Conservation (phyloP, 768 basidiomycete genomes). For the Clitopilus passeckerianus region DNA sequence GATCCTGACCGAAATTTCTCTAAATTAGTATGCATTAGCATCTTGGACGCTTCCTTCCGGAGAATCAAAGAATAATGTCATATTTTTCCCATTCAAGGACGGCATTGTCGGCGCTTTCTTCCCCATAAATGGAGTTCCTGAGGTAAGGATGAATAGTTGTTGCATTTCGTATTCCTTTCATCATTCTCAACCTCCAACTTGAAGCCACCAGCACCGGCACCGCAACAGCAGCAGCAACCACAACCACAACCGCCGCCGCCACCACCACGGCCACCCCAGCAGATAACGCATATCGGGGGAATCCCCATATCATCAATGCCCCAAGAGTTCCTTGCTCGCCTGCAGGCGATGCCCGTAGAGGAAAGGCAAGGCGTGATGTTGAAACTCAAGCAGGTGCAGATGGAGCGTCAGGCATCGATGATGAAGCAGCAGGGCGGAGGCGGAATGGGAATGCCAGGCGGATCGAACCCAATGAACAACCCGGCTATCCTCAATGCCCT, state of each 20-base stretch:
- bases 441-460: background rate
- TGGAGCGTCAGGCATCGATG: conserved; percentile 4
- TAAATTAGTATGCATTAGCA: conserved; percentile 40
- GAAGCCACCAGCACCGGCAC: conserved; percentile 16
- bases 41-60: conserved; percentile 46
- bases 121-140: conserved; percentile 45
- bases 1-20: background rate
- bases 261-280: too few relatives aligned
- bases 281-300: too few relatives aligned
- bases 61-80: conserved; percentile 34
- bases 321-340: conserved; percentile 11
- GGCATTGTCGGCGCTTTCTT: conserved; percentile 46
- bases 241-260: conserved; percentile 17
- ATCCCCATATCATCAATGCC: conserved; percentile 2
- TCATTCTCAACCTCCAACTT: conserved; percentile 34
- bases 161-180: background rate
- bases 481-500: conserved; percentile 7
- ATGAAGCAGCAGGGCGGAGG: conserved; percentile 2
- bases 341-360: conserved; percentile 19
- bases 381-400: conserved; percentile 8
- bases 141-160: conserved; percentile 16
- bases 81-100: conserved; percentile 32
- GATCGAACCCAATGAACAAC: background rate
- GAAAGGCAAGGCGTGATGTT: conserved; percentile 16
- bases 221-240: conserved; percentile 18